Conservation (phyloP, 1,139 yeast species). For the Magnusiomyces suaveolens region DNA sequence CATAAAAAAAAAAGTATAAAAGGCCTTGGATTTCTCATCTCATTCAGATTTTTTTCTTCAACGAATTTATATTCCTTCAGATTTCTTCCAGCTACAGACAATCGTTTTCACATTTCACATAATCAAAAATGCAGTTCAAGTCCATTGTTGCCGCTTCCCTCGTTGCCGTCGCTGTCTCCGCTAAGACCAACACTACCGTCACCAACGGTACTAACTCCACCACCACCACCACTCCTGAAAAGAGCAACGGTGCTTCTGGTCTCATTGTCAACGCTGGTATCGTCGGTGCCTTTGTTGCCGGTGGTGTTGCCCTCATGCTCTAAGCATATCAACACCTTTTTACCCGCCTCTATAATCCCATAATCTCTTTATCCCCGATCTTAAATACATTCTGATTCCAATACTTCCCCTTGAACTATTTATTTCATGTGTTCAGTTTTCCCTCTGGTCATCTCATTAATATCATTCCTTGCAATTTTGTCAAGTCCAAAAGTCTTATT, state of each 20-base stretch:
- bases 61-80: too few relatives aligned
- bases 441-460: too few relatives aligned
- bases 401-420: too few relatives aligned
- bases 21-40: background rate
- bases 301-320: conserved; percentile 54
- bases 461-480: too few relatives aligned
- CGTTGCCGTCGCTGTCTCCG: background rate
- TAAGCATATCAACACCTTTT: conserved; percentile 26
- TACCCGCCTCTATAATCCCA: background rate
- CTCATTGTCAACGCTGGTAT: conserved; percentile 32
- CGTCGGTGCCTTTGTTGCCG: conserved; percentile 60
- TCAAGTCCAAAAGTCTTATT: too few relatives aligned
- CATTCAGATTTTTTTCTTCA: background rate
- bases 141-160: conserved; percentile 1
- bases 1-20: background rate
- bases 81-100: background rate
- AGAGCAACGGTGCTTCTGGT: conserved; percentile 9
- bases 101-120: background rate
- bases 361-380: background rate
- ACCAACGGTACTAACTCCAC: background rate
- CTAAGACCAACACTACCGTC: background rate
- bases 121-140: conserved; percentile 1
- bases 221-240: background rate
- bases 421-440: too few relatives aligned
- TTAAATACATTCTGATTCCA: too few relatives aligned